Evolutionary conservation across 768 basidiomycete genomes (phyloP), one percentile per base, ranked within the genome.

Genomic region (Cytidiella melzeri): DNA sequence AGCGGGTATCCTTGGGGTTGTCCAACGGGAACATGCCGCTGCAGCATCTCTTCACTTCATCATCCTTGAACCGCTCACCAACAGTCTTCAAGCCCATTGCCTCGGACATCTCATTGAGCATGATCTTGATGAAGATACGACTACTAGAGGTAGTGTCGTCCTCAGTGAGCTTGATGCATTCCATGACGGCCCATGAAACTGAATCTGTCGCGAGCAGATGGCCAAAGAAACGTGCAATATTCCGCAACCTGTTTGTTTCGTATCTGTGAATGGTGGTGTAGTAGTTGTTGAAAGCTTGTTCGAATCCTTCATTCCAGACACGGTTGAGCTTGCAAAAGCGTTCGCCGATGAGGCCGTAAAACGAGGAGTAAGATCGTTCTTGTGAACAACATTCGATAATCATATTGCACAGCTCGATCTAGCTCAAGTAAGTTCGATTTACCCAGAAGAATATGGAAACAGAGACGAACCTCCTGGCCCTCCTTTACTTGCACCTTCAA

Each of bases 371-470:
- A 1, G 95, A 93, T 12, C 96, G 87, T 66, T 98, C 96, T 72
- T 99, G 96, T 1, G 96, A 98, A 66, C 96, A 98, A 87, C 96
- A 99, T 61, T 98, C 95, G 67, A 99, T 89, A 54, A 99, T 80
- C 96, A 99, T 99, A 75, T 98, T 97, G 65, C 90, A 81, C 50
- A 99, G 69, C 65, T 97, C 95, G 58, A 92, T 87, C 92, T 96
- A 60, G 2, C 18, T 46, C 39, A 46, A 18, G 44, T 24, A n/a
- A n/a, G n/a, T n/a, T n/a, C n/a, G n/a, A n/a, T n/a, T n/a, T n/a
- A n/a, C n/a, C n/a, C n/a, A 1, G 23, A 26, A 26, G 21, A 30
- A 10, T 7, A 51, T 5, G 41, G 19, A 43, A 27, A 2, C 1
- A 67, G n/a, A n/a, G n/a, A n/a, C 72, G 47, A 61, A 95, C 94